Percentiles rank a stretch among this genome's conserved stretches.
phyloP scores from a whole-genome alignment of 176 grass and related monocot species.

The Lolium perenne region DNA sequence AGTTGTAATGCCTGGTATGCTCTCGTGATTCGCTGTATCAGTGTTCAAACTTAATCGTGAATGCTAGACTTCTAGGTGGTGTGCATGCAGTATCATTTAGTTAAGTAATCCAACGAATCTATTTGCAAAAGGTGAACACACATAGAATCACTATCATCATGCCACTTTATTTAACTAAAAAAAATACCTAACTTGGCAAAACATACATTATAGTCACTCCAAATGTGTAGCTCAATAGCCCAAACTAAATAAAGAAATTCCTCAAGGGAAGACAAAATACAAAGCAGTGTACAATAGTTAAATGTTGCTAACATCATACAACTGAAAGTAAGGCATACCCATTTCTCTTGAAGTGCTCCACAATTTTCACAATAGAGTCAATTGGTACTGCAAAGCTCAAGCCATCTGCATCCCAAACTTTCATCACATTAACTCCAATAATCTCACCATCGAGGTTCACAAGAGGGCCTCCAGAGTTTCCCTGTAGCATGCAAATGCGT shows the following conservation, averaged over 20 bases:
- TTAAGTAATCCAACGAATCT: slow-evolving; percentile 16
- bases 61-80: neutral
- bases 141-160: neutral
- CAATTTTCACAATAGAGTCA: slow-evolving; percentile 75
- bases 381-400: slow-evolving; percentile 89
- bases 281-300: slow-evolving; percentile 19
- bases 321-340: slow-evolving; percentile 52
- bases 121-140: slow-evolving; percentile 1
- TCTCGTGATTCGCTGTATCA: neutral
- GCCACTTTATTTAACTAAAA: neutral
- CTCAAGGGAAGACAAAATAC: neutral
- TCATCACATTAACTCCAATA: slow-evolving; percentile 85
- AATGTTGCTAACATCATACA: slow-evolving; percentile 7
- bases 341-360: slow-evolving; percentile 81
- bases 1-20: slow-evolving; percentile 1
- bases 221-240: neutral
- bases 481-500: slow-evolving; percentile 49
- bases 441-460: slow-evolving; percentile 95
- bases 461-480: slow-evolving; percentile 90
- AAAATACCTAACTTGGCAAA: neutral
- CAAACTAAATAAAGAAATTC: slow-evolving; percentile 8
- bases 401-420: slow-evolving; percentile 74
- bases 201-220: slow-evolving; percentile 12
- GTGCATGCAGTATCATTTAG: neutral
- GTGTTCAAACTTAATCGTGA: neutral